Percentiles rank a stretch among this genome's conserved stretches.
Conservation (phyloP, 306 rosid species). For the Corylus americana region DNA sequence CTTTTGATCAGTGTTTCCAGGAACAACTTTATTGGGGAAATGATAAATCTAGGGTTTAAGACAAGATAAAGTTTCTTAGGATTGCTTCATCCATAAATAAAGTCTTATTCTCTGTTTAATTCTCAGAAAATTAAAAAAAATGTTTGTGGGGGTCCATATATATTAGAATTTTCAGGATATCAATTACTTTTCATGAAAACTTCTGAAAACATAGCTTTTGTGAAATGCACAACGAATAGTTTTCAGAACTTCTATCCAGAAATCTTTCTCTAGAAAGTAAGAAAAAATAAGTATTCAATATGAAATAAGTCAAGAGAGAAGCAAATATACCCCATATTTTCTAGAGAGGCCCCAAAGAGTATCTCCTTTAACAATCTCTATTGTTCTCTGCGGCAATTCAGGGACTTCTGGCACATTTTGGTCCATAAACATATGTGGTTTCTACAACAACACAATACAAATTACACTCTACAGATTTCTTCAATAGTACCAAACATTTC, state of each 20-base stretch:
- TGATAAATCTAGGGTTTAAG: neutral
- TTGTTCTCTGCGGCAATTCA: constrained; percentile 10
- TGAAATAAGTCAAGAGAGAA: neutral
- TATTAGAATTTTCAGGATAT: neutral
- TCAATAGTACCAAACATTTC: neutral
- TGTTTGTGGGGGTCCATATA: neutral
- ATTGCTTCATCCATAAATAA: neutral
- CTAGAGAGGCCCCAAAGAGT: constrained; percentile 40
- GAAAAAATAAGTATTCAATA: neutral
- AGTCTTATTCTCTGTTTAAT: neutral
- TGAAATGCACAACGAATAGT: neutral
- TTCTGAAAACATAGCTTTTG: neutral
- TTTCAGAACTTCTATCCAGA: neutral
- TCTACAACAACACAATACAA: constrained; percentile 20
- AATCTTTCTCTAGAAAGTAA: neutral
- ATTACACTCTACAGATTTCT: neutral
- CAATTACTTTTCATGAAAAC: neutral
- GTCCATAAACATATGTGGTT: constrained; percentile 16
- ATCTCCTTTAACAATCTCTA: constrained; percentile 38
- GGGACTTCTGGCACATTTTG: constrained; percentile 17
- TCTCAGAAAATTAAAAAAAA: neutral
- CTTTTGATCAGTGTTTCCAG: neutral
- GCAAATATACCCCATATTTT: constrained; percentile 28
- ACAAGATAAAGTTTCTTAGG: neutral
- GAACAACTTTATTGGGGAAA: neutral